Base-by-base conservation (phyloP, 331 rosid genomes). In the Telfairia occidentalis region DNA sequence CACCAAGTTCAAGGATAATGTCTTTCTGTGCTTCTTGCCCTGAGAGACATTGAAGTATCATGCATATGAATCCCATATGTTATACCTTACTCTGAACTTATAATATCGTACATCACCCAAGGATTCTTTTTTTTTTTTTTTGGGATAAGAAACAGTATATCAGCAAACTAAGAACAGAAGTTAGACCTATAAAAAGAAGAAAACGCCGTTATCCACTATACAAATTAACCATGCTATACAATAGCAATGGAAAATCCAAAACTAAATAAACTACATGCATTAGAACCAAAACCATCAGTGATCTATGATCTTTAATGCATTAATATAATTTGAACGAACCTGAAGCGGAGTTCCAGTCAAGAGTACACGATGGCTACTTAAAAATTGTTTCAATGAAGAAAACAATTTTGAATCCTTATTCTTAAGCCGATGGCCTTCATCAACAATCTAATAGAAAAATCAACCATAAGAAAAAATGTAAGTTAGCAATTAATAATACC, bases 321-420 rank as follows among this genome's bases (percentile, higher is more conserved):
- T 30, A 46, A 65, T 74, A 73, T 66, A 82, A 63, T 42, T 45
- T 61, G 74, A 71, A 82, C 80, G 69, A 71, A 94, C 98, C 98
- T 95, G 98, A 79, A 95, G 97, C 65, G 99, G 99, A 86, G 99
- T 95, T 81, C 99, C 99, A 38, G 99, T 95, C 90, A 95, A 83
- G 83, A 95, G 96, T 69, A 86, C 87, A 11, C 97, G 97, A 83
- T 90, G 99, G 73, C 85, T 84, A 82, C 84, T 87, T 38, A 76
- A 78, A 79, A 87, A 95, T 79, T 95, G 99, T 87, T 90, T 89
- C 84, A 95, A 48, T 60, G 93, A 90, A 85, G 97, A 92, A 84
- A 95, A 95, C 49, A 95, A 84, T 76, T 95, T 95, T 73, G 99
- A 95, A 82, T 95, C 99, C 85, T 95, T 95, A 78, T 95, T 95